Evolutionary conservation across 2,329 filamentous ascomycete genomes (phyloP).

Genomic region (Aureobasidium zeae): DNA sequence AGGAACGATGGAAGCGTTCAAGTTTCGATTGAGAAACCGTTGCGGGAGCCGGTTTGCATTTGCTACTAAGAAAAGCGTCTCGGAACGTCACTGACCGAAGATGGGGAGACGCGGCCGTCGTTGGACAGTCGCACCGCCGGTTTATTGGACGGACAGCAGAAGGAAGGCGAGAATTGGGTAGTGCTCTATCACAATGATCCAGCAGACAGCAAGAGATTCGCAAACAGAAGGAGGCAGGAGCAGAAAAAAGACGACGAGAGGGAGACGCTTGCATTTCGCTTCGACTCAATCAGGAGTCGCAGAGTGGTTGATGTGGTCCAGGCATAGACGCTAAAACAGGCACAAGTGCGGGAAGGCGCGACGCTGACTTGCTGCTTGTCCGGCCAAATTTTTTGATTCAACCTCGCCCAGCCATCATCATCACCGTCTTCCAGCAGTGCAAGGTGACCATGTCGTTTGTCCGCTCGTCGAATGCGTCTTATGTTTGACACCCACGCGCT

Average conservation of each 20-base stretch:
- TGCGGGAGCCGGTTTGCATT: neutral
- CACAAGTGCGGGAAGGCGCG: neutral
- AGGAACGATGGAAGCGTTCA: conserved; percentile 7
- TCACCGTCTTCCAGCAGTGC: too few relatives aligned
- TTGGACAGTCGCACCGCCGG: conserved; percentile 1
- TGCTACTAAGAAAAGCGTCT: conserved; percentile 15
- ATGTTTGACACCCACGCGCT: too few relatives aligned
- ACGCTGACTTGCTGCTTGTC: conserved; percentile 1
- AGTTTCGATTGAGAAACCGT: conserved; percentile 12
- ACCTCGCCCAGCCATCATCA: too few relatives aligned
- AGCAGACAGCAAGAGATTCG: neutral
- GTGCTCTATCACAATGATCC: conserved; percentile 1
- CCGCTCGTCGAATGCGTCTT: conserved; percentile 4
- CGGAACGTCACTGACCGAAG: conserved; percentile 10
- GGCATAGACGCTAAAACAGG: neutral
- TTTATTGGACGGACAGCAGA: conserved; percentile 6
- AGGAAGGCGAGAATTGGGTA: neutral
- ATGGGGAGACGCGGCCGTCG: conserved; percentile 1
- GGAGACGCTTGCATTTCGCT: conserved; percentile 10
- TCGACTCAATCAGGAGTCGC: conserved; percentile 11
- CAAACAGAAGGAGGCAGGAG: neutral
- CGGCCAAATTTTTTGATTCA: conserved; percentile 5
- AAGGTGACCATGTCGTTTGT: conserved; percentile 5
- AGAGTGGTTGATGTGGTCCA: conserved; percentile 6
- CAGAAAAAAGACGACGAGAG: conserved; percentile 1